Conservation (phyloP, 495 filamentous ascomycete genomes). For the Extremus antarcticus region DNA sequence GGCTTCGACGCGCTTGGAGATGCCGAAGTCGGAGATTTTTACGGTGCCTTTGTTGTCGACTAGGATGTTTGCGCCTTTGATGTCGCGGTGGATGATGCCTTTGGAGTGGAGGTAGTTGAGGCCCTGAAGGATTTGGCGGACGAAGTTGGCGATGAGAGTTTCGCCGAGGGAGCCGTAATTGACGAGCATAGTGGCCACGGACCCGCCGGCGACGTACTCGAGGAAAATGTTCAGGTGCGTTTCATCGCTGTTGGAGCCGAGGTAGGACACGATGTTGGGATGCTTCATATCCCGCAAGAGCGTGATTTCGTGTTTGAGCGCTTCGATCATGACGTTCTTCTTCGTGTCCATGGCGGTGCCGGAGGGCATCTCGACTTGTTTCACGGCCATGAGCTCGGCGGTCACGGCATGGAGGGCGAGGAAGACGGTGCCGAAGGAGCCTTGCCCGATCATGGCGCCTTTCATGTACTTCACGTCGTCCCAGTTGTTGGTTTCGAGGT, state of each 20-base stretch:
- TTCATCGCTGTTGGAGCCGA: slow-evolving; percentile 83
- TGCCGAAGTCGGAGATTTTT: slow-evolving; percentile 99
- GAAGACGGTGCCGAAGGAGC: slow-evolving; percentile 94
- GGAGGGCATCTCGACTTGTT: slow-evolving; percentile 91
- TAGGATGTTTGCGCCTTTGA: slow-evolving; percentile 97
- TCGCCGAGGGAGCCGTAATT: slow-evolving; percentile 93
- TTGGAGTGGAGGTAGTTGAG: slow-evolving; percentile 91
- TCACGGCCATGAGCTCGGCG: slow-evolving; percentile 94
- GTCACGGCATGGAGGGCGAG: slow-evolving; percentile 94
- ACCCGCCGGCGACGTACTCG: slow-evolving; percentile 96
- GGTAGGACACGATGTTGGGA: slow-evolving; percentile 95
- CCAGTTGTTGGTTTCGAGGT: slow-evolving; percentile 85
- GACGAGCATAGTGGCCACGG: slow-evolving; percentile 94
- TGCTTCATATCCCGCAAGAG: slow-evolving; percentile 91
- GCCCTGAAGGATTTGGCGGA: slow-evolving; percentile 87
- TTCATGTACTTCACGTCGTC: slow-evolving; percentile 98
- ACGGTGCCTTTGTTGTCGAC: slow-evolving; percentile 98
- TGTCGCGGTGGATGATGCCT: slow-evolving; percentile 97
- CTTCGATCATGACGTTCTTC: slow-evolving; percentile 96
- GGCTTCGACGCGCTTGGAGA: slow-evolving; percentile 92
- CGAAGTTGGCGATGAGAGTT: slow-evolving; percentile 89
- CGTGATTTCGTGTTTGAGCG: slow-evolving; percentile 90
- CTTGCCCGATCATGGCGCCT: slow-evolving; percentile 90
- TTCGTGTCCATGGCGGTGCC: slow-evolving; percentile 73
- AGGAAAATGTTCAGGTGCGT: slow-evolving; percentile 98